A percentile compares a stretch with the other conserved stretches of the same genome.
Evolutionary conservation across 164 flowering plant genomes (phyloP).

Genomic region (Platanus orientalis): DNA sequence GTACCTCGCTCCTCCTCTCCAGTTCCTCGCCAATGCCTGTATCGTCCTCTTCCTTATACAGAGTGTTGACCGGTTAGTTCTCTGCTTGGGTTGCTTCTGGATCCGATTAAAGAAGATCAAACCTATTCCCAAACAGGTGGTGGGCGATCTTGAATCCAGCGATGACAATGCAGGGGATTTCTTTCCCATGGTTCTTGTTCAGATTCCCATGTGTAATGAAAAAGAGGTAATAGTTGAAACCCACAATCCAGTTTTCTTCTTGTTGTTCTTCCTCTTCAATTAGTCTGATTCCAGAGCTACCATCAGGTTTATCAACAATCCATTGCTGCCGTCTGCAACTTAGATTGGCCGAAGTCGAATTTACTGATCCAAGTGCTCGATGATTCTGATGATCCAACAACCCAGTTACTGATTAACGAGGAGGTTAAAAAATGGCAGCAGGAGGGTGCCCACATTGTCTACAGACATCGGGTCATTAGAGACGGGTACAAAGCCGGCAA

Average conservation of each 20-base stretch:
- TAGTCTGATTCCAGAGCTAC: not conserved
- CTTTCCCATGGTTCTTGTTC: constrained; percentile 93
- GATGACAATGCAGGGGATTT: constrained; percentile 36
- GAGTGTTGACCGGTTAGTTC: constrained; percentile 68
- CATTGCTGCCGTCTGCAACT: constrained; percentile 81
- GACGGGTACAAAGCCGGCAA: constrained; percentile 99
- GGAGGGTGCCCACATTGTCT: constrained; percentile 71
- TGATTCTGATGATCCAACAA: constrained; percentile 81
- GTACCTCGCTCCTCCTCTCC: constrained; percentile 89
- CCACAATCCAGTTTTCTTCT: not conserved
- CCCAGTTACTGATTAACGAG: constrained; percentile 68
- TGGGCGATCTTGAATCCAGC: constrained; percentile 60
- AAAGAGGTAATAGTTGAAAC: constrained; percentile 3
- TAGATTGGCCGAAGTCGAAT: constrained; percentile 87
- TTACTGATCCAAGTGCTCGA: constrained; percentile 81
- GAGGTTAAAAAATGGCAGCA: constrained; percentile 88
- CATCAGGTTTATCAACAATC: constrained; percentile 92
- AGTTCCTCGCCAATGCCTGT: constrained; percentile 72
- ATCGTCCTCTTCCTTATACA: constrained; percentile 74
- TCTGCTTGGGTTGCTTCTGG: constrained; percentile 93
- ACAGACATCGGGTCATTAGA: constrained; percentile 73
- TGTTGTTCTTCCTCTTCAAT: not conserved
- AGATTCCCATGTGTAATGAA: constrained; percentile 99
- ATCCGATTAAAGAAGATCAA: constrained; percentile 72
- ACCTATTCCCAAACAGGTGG: constrained; percentile 46